A percentile compares a stretch with the other conserved stretches of the same genome.
Conservation (phyloP, 2,329 filamentous ascomycete species). For the Podosphaera fusca region DNA sequence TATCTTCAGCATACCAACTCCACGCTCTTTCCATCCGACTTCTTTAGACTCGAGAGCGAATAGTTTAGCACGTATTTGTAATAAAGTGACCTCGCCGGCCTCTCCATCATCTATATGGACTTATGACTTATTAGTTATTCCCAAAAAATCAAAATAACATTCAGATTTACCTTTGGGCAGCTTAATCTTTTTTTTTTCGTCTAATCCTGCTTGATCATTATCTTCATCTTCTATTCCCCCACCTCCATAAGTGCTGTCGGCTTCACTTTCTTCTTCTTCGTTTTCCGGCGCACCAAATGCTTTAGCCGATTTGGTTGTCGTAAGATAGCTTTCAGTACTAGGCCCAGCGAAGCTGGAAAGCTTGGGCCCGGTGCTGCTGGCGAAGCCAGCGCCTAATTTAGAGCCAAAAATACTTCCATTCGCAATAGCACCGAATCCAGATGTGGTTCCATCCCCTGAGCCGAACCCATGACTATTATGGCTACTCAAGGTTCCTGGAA, state of each 20-base stretch:
- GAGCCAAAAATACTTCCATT: constrained; percentile 20
- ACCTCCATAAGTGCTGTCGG: constrained; percentile 20
- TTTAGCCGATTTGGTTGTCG: constrained; percentile 37
- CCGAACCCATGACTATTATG: constrained; percentile 15
- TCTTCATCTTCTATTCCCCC: constrained; percentile 22
- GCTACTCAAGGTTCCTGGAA: constrained; percentile 20
- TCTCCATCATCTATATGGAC: constrained; percentile 65
- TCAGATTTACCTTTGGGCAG: constrained; percentile 42
- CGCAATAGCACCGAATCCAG: constrained; percentile 16
- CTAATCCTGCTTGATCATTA: constrained; percentile 26
- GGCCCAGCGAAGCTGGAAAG: constrained; percentile 50
- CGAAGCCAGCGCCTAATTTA: constrained; percentile 20
- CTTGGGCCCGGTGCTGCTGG: constrained; percentile 19
- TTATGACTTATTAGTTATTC: background rate
- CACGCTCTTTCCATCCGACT: constrained; percentile 68
- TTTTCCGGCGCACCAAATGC: constrained; percentile 59
- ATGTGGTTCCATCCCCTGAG: constrained; percentile 15
- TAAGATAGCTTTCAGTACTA: constrained; percentile 22
- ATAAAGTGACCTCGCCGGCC: constrained; percentile 52
- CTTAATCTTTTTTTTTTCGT: constrained; percentile 40
- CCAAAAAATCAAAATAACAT: background rate
- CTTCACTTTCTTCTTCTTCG: constrained; percentile 29
- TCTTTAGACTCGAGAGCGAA: constrained; percentile 46
- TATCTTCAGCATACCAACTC: constrained; percentile 62
- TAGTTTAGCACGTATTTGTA: constrained; percentile 61